Evolutionary conservation across 495 filamentous ascomycete species (phyloP).

Genomic region (Aspergillus wentii): DNA sequence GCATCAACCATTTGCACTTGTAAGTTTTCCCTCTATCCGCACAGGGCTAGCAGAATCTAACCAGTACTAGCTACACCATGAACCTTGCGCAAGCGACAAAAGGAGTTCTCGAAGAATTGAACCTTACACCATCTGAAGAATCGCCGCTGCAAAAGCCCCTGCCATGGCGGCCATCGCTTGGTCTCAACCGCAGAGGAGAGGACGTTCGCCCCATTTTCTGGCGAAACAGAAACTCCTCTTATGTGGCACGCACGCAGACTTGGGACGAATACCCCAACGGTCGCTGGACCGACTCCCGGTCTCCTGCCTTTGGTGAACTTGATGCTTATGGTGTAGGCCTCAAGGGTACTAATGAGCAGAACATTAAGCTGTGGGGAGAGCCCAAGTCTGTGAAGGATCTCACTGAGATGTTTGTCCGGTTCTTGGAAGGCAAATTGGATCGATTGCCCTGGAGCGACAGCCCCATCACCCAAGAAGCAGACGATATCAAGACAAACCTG

Average conservation of each 20-base stretch:
- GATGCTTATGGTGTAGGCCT: constrained; percentile 94
- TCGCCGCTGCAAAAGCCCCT: constrained; percentile 77
- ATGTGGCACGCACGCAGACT: constrained; percentile 90
- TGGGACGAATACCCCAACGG: constrained; percentile 99
- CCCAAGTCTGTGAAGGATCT: constrained; percentile 77
- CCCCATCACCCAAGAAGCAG: constrained; percentile 75
- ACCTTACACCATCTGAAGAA: constrained; percentile 67
- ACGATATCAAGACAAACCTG: constrained; percentile 68
- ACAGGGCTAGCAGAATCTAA: not conserved
- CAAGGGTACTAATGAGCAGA: constrained; percentile 95
- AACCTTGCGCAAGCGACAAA: constrained; percentile 92
- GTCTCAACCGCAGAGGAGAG: constrained; percentile 79
- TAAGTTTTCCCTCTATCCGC: constrained; percentile 24
- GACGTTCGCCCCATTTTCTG: constrained; percentile 99
- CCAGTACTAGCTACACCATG: constrained; percentile 74
- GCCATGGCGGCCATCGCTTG: constrained; percentile 93
- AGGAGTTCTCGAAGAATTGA: constrained; percentile 87
- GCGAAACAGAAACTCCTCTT: constrained; percentile 94
- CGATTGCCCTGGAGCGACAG: constrained; percentile 93
- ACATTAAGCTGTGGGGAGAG: constrained; percentile 91
- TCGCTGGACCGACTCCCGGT: constrained; percentile 96
- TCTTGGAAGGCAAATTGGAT: constrained; percentile 72
- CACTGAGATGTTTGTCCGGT: constrained; percentile 74
- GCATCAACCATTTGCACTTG: constrained; percentile 91
- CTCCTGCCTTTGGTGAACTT: constrained; percentile 93